Evolutionary conservation across 805 yeast species (phyloP).

Genomic region (Jamesozyma hellenica): DNA sequence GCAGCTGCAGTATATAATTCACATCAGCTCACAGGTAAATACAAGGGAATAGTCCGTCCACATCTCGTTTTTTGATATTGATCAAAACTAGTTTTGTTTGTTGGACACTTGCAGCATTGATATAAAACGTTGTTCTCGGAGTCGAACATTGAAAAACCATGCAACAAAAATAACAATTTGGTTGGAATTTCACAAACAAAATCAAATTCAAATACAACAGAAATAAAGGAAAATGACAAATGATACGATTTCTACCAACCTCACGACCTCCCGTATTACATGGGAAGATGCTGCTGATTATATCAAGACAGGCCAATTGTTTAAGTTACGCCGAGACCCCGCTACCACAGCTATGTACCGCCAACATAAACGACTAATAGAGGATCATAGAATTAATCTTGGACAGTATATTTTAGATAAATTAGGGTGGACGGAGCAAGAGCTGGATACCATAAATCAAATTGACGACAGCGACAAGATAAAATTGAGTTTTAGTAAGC

Average conservation of each 20-base stretch:
- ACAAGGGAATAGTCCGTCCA: too few species aligned
- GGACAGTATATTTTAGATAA: constrained; percentile 41
- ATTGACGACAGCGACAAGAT: constrained; percentile 13
- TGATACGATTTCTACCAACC: not conserved
- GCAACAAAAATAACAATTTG: too few species aligned
- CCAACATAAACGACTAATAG: constrained; percentile 36
- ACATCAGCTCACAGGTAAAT: not conserved
- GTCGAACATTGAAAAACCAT: too few species aligned
- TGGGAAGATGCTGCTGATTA: constrained; percentile 38
- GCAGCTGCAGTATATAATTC: constrained; percentile 15
- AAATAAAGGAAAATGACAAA: not conserved
- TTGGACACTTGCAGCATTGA: too few species aligned
- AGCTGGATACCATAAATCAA: constrained; percentile 14
- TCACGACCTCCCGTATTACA: constrained; percentile 19
- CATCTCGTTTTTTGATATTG: too few species aligned
- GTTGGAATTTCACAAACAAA: too few species aligned
- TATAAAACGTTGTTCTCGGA: too few species aligned
- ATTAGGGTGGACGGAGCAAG: constrained; percentile 40
- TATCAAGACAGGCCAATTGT: constrained; percentile 35
- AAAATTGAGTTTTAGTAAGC: constrained; percentile 18
- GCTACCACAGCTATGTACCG: constrained; percentile 36
- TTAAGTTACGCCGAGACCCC: constrained; percentile 40
- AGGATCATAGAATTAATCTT: constrained; percentile 31
- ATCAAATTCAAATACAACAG: too few species aligned
- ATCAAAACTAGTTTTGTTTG: too few species aligned